A percentile compares a stretch with the other conserved stretches of the same genome.
phyloP scores from a whole-genome alignment of 192 early-diverging fungal genomes.

The Backusella parvicylindrica region DNA sequence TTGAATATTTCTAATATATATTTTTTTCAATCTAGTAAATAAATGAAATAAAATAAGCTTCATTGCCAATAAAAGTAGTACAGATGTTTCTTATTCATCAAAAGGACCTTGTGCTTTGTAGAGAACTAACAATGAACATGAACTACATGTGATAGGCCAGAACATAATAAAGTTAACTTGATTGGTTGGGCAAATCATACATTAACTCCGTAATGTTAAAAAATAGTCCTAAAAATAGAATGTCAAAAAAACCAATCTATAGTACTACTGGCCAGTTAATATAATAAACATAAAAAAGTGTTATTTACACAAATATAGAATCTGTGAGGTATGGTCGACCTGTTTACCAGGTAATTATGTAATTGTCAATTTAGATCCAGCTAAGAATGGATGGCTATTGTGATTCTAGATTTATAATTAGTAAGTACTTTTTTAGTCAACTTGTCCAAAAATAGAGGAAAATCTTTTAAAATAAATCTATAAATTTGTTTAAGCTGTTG shows the following conservation, averaged over 20 bases:
- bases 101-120: background rate
- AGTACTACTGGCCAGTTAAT: background rate
- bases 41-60: background rate
- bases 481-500: background rate
- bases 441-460: background rate
- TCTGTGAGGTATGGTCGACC: background rate
- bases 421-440: background rate
- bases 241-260: background rate
- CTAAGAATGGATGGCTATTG: background rate
- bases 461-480: background rate
- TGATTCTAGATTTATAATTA: background rate
- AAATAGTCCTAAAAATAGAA: background rate
- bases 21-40: background rate
- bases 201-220: background rate
- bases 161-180: background rate
- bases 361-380: background rate
- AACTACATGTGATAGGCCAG: background rate
- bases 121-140: background rate
- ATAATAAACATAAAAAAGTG: background rate
- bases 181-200: background rate
- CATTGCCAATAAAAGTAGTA: background rate
- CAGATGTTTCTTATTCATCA: conserved; percentile 1
- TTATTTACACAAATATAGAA: background rate
- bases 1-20: background rate
- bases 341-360: background rate